Conservation (phyloP, 345 rosid genomes). For the Litchi chinensis region DNA sequence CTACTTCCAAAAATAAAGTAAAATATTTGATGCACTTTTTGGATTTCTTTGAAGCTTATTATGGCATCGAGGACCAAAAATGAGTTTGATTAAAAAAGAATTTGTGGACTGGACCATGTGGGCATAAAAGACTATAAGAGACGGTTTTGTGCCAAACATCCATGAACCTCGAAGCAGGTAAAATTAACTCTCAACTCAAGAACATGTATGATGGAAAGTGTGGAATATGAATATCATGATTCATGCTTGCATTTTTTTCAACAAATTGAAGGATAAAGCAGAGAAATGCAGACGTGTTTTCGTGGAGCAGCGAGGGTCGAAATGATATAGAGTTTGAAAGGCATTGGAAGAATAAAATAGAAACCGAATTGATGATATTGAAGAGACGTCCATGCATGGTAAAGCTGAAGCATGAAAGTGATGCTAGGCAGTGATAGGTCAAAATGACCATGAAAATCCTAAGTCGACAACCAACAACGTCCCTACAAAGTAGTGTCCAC, state of each 20-base stretch:
- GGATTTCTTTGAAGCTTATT: slow-evolving; percentile 10
- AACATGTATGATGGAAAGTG: background rate
- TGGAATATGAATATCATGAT: background rate
- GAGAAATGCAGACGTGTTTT: background rate
- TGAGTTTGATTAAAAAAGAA: slow-evolving; percentile 24
- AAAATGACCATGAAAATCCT: slow-evolving; percentile 37
- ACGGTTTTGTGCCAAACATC: background rate
- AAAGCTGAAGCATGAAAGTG: slow-evolving; percentile 46
- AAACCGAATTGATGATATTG: slow-evolving; percentile 6
- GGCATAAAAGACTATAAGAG: slow-evolving; percentile 5
- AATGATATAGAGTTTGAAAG: slow-evolving; percentile 21
- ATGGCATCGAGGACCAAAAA: slow-evolving; percentile 25
- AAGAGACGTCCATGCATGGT: slow-evolving; percentile 34
- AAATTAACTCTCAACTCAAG: background rate
- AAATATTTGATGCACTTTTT: slow-evolving; percentile 1
- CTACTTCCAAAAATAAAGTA: background rate
- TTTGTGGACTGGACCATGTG: slow-evolving; percentile 32
- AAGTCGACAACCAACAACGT: slow-evolving; percentile 34
- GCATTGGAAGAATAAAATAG: background rate
- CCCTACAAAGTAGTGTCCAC: slow-evolving; percentile 14
- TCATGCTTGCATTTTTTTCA: background rate
- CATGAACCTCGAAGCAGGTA: slow-evolving; percentile 12
- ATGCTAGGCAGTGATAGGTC: slow-evolving; percentile 35
- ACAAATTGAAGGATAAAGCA: background rate
- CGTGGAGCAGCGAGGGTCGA: slow-evolving; percentile 15